A percentile compares a stretch with the other conserved stretches of the same genome.
phyloP scores from a whole-genome alignment of 805 yeast genomes.

The Debaryomyces prosopidis region DNA sequence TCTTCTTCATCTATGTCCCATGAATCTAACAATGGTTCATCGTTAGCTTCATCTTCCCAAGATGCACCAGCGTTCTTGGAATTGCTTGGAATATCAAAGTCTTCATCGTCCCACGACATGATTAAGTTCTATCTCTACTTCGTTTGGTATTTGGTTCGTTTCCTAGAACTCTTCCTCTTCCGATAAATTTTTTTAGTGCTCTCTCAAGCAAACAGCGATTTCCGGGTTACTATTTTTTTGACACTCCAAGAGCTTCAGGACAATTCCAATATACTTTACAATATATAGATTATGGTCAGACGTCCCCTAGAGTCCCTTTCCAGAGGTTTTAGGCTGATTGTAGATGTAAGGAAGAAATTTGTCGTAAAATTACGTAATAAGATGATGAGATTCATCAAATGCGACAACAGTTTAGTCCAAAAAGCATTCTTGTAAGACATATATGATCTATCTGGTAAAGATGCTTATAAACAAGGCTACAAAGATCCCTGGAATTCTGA shows the following conservation, averaged over 20 bases:
- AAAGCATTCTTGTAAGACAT: too few species aligned
- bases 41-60: constrained; percentile 84
- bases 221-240: not conserved
- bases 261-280: too few species aligned
- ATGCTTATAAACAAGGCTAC: not conserved
- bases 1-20: constrained; percentile 89
- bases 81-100: constrained; percentile 64
- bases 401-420: too few species aligned
- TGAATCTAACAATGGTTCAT: constrained; percentile 70
- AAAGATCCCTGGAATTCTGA: constrained; percentile 10
- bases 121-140: constrained; percentile 1
- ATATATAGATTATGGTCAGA: too few species aligned
- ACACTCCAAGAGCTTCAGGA: not conserved
- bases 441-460: not conserved
- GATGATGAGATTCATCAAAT: too few species aligned
- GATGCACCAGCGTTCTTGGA: constrained; percentile 63
- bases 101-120: constrained; percentile 84
- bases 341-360: too few species aligned
- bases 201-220: not conserved
- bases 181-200: not conserved
- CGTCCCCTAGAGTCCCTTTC: too few species aligned
- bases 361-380: too few species aligned
- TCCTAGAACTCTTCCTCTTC: not conserved
- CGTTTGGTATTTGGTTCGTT: not conserved
- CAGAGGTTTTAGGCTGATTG: too few species aligned